A percentile compares a stretch with the other conserved stretches of the same genome.
phyloP scores from a whole-genome alignment of 108 stramenopile species.

The Fragilariopsis cylindrus region DNA sequence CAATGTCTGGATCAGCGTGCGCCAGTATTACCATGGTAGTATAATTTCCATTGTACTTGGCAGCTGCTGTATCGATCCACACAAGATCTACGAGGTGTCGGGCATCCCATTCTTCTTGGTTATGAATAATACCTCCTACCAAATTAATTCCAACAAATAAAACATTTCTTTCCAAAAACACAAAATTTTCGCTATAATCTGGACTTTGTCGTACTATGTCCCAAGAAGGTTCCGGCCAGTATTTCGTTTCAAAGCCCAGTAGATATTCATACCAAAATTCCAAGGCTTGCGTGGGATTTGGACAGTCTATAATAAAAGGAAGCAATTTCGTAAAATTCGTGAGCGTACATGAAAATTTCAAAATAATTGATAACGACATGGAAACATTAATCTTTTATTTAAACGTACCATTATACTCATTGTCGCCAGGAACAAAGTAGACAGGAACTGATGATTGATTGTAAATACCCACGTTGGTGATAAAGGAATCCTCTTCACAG shows the following conservation, averaged over 20 bases:
- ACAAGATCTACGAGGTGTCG: slow-evolving; percentile 34
- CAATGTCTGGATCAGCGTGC: slow-evolving; percentile 40
- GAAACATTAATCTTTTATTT: neutral
- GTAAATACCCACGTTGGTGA: slow-evolving; percentile 20
- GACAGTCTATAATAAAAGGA: slow-evolving; percentile 34
- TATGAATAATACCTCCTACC: slow-evolving; percentile 44
- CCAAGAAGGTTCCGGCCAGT: slow-evolving; percentile 33
- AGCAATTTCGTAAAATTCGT: neutral
- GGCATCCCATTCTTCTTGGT: slow-evolving; percentile 37
- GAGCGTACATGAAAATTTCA: neutral
- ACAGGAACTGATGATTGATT: slow-evolving; percentile 36
- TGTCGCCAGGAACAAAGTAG: slow-evolving; percentile 56
- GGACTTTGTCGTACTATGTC: slow-evolving; percentile 22
- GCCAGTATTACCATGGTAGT: slow-evolving; percentile 40
- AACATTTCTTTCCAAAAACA: slow-evolving; percentile 44
- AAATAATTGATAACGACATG: neutral
- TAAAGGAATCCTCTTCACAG: slow-evolving; percentile 32
- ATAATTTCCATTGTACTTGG: neutral
- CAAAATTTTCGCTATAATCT: slow-evolving; percentile 52
- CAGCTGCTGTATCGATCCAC: slow-evolving; percentile 38
- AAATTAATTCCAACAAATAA: slow-evolving; percentile 65
- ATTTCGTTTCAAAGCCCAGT: slow-evolving; percentile 34
- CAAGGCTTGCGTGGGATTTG: slow-evolving; percentile 35
- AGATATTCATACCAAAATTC: slow-evolving; percentile 38
- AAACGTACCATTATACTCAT: slow-evolving; percentile 50